A percentile compares a stretch with the other conserved stretches of the same genome.
These are phyloP conservation scores for Penicillium desertorum DNA, from an alignment of 495 filamentous ascomycete species.

Conservation along the genomic window DNA sequence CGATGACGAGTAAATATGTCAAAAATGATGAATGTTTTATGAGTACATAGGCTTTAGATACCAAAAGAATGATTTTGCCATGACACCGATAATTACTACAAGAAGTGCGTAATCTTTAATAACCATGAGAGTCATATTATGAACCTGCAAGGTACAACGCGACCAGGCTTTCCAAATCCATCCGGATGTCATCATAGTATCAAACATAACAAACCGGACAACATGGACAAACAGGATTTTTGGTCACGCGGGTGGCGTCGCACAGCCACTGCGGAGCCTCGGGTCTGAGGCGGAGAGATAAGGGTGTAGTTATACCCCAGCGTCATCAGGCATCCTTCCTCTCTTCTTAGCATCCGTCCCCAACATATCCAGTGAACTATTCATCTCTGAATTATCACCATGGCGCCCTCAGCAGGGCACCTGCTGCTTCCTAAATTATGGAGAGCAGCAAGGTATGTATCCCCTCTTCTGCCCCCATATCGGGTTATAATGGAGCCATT, in stretches of 20 bases:
- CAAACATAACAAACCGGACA: neutral
- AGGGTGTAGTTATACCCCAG: conserved; percentile 21
- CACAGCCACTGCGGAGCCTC: conserved; percentile 31
- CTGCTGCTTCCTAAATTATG: conserved; percentile 69
- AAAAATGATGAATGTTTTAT: conserved; percentile 12
- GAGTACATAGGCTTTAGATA: conserved; percentile 23
- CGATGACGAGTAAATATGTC: conserved; percentile 65
- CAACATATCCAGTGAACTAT: conserved; percentile 11
- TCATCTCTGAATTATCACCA: conserved; percentile 39
- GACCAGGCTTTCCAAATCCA: neutral
- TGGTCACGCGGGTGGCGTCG: conserved; percentile 35
- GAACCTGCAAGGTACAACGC: too few species aligned
- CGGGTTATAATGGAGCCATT: conserved; percentile 11
- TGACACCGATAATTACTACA: neutral
- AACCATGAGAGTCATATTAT: too few species aligned
- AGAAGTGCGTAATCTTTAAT: neutral
- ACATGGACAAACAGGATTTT: conserved; percentile 8
- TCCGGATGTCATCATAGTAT: neutral
- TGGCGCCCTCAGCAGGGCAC: conserved; percentile 67
- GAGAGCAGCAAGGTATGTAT: conserved; percentile 60
- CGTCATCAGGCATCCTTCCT: conserved; percentile 36
- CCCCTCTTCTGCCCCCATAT: conserved; percentile 10
- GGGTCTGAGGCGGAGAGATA: conserved; percentile 22
- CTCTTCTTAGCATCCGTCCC: conserved; percentile 22
- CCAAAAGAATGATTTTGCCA: conserved; percentile 17